phyloP scores from a whole-genome alignment of 306 rosid genomes.

The Inga oerstediana region DNA sequence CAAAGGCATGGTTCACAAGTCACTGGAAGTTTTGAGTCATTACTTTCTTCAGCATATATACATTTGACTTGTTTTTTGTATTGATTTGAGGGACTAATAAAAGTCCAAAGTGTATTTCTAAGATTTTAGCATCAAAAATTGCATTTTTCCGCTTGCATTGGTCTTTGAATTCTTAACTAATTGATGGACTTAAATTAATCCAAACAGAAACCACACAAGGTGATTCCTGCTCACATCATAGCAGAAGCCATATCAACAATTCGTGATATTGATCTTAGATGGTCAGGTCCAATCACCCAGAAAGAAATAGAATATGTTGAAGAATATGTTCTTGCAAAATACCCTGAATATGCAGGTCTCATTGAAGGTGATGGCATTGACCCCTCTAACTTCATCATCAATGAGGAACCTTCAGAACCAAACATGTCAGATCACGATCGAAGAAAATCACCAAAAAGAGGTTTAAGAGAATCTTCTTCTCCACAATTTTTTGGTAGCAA shows the following conservation, averaged over 20 bases:
- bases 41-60: not conserved
- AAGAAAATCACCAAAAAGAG: slow-evolving; percentile 63
- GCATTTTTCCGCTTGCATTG: not conserved
- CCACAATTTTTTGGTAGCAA: slow-evolving; percentile 56
- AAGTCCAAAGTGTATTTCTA: not conserved
- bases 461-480: slow-evolving; percentile 58
- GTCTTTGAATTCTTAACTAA: slow-evolving; percentile 11
- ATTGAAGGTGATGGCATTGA: slow-evolving; percentile 66
- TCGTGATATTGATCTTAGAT: slow-evolving; percentile 73
- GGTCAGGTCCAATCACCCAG: slow-evolving; percentile 92
- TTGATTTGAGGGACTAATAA: no score
- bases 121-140: not conserved
- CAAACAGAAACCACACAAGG: slow-evolving; percentile 55
- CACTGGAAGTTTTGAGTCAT: not conserved
- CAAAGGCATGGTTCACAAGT: not conserved
- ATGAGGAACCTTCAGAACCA: slow-evolving; percentile 57
- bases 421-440: slow-evolving; percentile 42
- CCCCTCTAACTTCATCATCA: slow-evolving; percentile 59
- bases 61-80: not conserved
- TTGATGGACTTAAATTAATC: not conserved
- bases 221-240: slow-evolving; percentile 74
- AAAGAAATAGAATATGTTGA: slow-evolving; percentile 83
- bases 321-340: slow-evolving; percentile 78
- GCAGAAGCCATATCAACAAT: slow-evolving; percentile 81
- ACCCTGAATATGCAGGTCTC: slow-evolving; percentile 70